phyloP scores from a whole-genome alignment of 345 rosid species.

The Rhizophora mangle region DNA sequence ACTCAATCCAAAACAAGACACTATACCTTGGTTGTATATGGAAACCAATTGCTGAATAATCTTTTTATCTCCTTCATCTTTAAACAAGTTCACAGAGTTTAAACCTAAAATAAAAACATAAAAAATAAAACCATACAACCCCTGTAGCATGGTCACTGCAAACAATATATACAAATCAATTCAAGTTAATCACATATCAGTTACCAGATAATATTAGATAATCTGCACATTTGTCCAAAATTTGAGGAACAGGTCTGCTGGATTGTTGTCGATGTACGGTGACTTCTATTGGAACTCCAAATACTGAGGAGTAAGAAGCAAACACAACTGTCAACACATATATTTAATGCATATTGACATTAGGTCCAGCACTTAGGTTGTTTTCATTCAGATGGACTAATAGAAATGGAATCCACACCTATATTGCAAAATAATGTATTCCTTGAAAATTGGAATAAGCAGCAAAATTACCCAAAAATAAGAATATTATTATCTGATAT shows the following conservation, averaged over 20 bases:
- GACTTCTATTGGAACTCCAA: slow-evolving; percentile 84
- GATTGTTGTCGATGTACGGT: slow-evolving; percentile 71
- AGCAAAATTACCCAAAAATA: background rate
- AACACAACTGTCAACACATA: slow-evolving; percentile 2
- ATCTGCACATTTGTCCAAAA: slow-evolving; percentile 74
- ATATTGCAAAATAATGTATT: slow-evolving; percentile 1
- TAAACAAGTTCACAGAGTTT: slow-evolving; percentile 63
- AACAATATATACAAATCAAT: background rate
- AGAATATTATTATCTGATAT: slow-evolving; percentile 7
- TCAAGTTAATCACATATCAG: slow-evolving; percentile 3
- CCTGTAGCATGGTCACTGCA: background rate
- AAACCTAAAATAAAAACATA: slow-evolving; percentile 45
- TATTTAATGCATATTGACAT: background rate
- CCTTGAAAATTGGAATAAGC: background rate
- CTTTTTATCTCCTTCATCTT: slow-evolving; percentile 72
- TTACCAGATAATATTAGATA: slow-evolving; percentile 80
- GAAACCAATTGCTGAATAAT: slow-evolving; percentile 76
- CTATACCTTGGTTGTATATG: slow-evolving; percentile 70
- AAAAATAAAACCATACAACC: background rate
- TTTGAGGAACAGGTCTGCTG: slow-evolving; percentile 59
- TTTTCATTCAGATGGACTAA: background rate
- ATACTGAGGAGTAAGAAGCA: slow-evolving; percentile 41
- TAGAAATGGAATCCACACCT: background rate
- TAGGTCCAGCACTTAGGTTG: background rate
- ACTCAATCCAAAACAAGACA: background rate